Base-by-base conservation (phyloP, 768 basidiomycete genomes). In the Strobilomyces echinocephalus region DNA sequence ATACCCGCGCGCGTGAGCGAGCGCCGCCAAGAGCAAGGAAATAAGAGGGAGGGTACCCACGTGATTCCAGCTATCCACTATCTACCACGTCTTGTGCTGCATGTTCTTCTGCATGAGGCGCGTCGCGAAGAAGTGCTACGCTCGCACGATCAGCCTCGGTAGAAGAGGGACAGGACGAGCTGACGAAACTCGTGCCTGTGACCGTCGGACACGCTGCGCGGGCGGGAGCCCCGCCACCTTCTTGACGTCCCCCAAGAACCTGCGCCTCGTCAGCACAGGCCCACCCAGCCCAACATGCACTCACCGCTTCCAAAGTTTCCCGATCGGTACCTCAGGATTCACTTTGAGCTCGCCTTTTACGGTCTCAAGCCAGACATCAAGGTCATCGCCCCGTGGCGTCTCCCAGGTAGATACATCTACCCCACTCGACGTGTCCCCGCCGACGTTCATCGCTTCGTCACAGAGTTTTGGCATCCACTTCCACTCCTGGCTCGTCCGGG, bases 331-430 rank as follows among this genome's bases (percentile, higher is more conserved):
- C n/a, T n/a, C n/a, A n/a, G n/a, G n/a, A n/a, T 99, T 64, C 91
- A 97, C 55, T 99, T 98, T 71, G 95, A 99, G 69, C 85, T 52
- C n/a, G 94, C 97, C 1, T 99, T 99, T 77, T 99, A 98, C 72
- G 97, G 93, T 52, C 82, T 99, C 56, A 94, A 97, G 71, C 95
- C 97, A 42, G 90, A 94, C 63, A 97, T 99, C 83, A 97, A 97
- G 74, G 95, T 98, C 64, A 84, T 99, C 66, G 95, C 97, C 15
- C 97, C 97, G 46, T 99, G 97, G 97, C 85, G 97, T 59, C 82
- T 95, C 59, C 91, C 95, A 58, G 90, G 92, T 92, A 60, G 1
- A n/a, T 11, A 11, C 21, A n/a, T n/a, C n/a, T n/a, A n/a, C n/a
- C n/a, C n/a, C n/a, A n/a, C n/a, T n/a, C n/a, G n/a, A n/a, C n/a